Evolutionary conservation across 106 monocot genomes (phyloP).

Genomic region (Vanilla planifolia): DNA sequence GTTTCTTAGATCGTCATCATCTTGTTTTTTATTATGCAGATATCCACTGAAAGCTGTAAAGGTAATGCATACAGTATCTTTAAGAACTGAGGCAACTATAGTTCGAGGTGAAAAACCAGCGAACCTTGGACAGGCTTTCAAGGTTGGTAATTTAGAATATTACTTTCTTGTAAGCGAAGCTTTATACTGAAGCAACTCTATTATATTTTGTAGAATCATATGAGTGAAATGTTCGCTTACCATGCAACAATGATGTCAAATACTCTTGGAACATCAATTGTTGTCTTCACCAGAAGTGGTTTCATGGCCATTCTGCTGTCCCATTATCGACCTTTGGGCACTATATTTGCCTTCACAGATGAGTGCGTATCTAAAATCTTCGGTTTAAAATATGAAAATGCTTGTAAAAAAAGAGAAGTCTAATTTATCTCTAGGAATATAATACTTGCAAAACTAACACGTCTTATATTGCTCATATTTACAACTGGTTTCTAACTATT

Average conservation of each 20-base stretch:
- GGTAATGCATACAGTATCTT: conserved; percentile 96
- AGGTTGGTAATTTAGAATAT: conserved; percentile 32
- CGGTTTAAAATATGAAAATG: no score
- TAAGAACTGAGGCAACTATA: conserved; percentile 93
- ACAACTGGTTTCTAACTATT: conserved; percentile 2
- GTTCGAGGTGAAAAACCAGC: conserved; percentile 59
- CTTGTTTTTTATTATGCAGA: conserved; percentile 34
- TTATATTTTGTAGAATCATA: conserved; percentile 62
- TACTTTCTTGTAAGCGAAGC: no score
- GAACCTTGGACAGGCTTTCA: conserved; percentile 89
- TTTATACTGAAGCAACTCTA: not conserved
- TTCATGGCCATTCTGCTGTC: conserved; percentile 97
- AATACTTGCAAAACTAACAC: not conserved
- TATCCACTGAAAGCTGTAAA: conserved; percentile 97
- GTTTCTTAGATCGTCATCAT: no score
- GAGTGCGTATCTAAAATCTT: conserved; percentile 40
- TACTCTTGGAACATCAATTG: conserved; percentile 85
- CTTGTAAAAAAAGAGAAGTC: no score
- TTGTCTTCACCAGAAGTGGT: conserved; percentile 91
- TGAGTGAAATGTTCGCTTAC: conserved; percentile 98
- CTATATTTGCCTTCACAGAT: conserved; percentile 97
- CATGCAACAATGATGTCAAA: conserved; percentile 99
- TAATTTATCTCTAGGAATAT: not conserved
- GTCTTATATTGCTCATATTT: not conserved
- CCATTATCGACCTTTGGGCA: conserved; percentile 90